Conservation (phyloP, 2,329 filamentous ascomycete species). For the Aaosphaeria arxii region DNA sequence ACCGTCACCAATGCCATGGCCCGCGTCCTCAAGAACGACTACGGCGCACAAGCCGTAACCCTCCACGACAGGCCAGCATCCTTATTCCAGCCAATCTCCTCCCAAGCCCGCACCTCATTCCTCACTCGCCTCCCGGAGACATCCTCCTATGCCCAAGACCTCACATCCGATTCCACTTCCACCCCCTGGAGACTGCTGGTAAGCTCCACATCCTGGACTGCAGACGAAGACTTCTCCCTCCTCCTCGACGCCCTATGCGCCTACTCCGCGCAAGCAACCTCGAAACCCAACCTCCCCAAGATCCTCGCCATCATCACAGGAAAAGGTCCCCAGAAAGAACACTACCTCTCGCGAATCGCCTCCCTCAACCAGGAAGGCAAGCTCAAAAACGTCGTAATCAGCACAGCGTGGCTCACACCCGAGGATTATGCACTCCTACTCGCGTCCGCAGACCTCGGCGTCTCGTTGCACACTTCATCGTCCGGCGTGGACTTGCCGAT, state of each 20-base stretch:
- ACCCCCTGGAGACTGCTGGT: conserved; percentile 69
- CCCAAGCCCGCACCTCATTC: conserved; percentile 48
- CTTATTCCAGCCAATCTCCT: conserved; percentile 70
- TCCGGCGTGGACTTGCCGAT: conserved; percentile 95
- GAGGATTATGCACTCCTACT: conserved; percentile 82
- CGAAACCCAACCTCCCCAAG: conserved; percentile 53
- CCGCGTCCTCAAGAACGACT: conserved; percentile 65
- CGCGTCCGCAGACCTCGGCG: conserved; percentile 80
- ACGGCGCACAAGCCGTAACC: conserved; percentile 62
- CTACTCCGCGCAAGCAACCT: conserved; percentile 60
- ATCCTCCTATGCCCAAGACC: conserved; percentile 54
- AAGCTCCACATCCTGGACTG: conserved; percentile 95
- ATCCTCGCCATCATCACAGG: conserved; percentile 92
- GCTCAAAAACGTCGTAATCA: conserved; percentile 68
- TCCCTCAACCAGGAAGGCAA: conserved; percentile 59
- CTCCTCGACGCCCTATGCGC: conserved; percentile 76
- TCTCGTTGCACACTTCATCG: conserved; percentile 89
- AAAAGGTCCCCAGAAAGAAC: conserved; percentile 78
- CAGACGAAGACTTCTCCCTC: conserved; percentile 91
- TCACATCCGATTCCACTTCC: conserved; percentile 43
- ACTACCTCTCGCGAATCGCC: conserved; percentile 67
- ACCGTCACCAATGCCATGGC: conserved; percentile 91
- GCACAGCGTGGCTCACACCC: conserved; percentile 81
- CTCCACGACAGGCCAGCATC: conserved; percentile 71
- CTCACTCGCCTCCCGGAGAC: conserved; percentile 66